Percentiles rank a stretch among this genome's conserved stretches.
Conservation (phyloP, 1,139 yeast genomes). For the Lodderomyces margitis region DNA sequence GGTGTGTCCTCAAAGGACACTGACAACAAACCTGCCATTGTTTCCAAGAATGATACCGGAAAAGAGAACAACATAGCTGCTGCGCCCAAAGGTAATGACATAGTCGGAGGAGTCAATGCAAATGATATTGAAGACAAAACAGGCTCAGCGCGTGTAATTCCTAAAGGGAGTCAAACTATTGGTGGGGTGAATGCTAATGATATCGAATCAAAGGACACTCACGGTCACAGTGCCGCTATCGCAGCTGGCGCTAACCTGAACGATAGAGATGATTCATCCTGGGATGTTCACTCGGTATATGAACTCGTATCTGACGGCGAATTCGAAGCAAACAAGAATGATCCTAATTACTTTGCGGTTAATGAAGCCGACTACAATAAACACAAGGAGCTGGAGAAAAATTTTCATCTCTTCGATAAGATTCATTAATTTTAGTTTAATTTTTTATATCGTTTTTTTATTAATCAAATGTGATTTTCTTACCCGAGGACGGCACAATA, state of each 20-base stretch:
- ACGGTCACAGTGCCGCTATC: background rate
- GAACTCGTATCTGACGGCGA: slow-evolving; percentile 53
- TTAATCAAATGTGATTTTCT: slow-evolving; percentile 66
- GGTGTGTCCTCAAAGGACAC: background rate
- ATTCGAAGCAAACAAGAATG: slow-evolving; percentile 39
- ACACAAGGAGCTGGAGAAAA: slow-evolving; percentile 18
- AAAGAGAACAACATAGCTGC: background rate
- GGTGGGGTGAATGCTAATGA: slow-evolving; percentile 1
- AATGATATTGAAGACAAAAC: slow-evolving; percentile 10
- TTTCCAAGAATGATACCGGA: slow-evolving; percentile 6
- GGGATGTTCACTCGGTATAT: slow-evolving; percentile 43
- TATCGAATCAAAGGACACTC: slow-evolving; percentile 2
- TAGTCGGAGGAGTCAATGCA: slow-evolving; percentile 13
- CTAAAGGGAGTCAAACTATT: slow-evolving; percentile 4
- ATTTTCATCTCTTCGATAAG: slow-evolving; percentile 9
- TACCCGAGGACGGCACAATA: slow-evolving; percentile 88
- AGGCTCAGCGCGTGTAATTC: slow-evolving; percentile 5
- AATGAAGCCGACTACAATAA: slow-evolving; percentile 34
- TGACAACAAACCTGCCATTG: slow-evolving; percentile 6
- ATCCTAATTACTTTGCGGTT: slow-evolving; percentile 53
- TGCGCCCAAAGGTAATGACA: slow-evolving; percentile 5
- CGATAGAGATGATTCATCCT: slow-evolving; percentile 18
- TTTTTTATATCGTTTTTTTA: background rate
- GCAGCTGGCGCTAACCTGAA: slow-evolving; percentile 8
- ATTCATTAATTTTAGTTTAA: slow-evolving; percentile 4